phyloP scores from a whole-genome alignment of 805 yeast genomes.

The Schwanniomyces polymorphus region DNA sequence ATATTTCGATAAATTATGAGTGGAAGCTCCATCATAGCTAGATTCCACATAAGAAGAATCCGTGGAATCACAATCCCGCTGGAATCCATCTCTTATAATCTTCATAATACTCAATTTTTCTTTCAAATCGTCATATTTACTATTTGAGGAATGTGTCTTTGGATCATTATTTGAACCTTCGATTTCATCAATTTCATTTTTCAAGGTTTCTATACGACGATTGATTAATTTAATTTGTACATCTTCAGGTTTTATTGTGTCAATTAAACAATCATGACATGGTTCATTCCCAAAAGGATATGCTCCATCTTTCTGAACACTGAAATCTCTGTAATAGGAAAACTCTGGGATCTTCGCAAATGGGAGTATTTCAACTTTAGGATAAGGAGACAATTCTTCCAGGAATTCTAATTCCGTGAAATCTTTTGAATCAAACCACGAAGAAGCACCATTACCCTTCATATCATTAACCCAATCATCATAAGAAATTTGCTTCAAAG shows the following conservation, averaged over 20 bases:
- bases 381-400: slow-evolving; percentile 39
- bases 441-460: slow-evolving; percentile 17
- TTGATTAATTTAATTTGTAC: slow-evolving; percentile 50
- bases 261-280: slow-evolving; percentile 68
- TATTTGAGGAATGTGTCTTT: slow-evolving; percentile 3
- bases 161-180: slow-evolving; percentile 20
- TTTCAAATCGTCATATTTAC: slow-evolving; percentile 3
- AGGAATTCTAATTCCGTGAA: slow-evolving; percentile 65
- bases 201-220: slow-evolving; percentile 14
- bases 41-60: slow-evolving; percentile 3
- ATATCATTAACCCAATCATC: slow-evolving; percentile 17
- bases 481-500: slow-evolving; percentile 7
- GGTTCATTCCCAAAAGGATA: slow-evolving; percentile 63
- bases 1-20: slow-evolving; percentile 24
- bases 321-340: slow-evolving; percentile 58
- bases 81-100: slow-evolving; percentile 19
- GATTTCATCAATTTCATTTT: slow-evolving; percentile 28
- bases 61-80: slow-evolving; percentile 3
- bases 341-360: slow-evolving; percentile 56
- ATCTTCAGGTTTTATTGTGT: slow-evolving; percentile 51
- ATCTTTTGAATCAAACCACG: slow-evolving; percentile 79
- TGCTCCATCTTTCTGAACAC: slow-evolving; percentile 40
- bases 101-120: slow-evolving; percentile 26
- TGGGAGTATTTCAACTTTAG: slow-evolving; percentile 46
- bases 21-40: slow-evolving; percentile 9